Percentiles rank a stretch among this genome's conserved stretches.
These are phyloP conservation scores for Dictyostelium firmibasis DNA, from an alignment of 78 protist genomes.

Conservation along the genomic window DNA sequence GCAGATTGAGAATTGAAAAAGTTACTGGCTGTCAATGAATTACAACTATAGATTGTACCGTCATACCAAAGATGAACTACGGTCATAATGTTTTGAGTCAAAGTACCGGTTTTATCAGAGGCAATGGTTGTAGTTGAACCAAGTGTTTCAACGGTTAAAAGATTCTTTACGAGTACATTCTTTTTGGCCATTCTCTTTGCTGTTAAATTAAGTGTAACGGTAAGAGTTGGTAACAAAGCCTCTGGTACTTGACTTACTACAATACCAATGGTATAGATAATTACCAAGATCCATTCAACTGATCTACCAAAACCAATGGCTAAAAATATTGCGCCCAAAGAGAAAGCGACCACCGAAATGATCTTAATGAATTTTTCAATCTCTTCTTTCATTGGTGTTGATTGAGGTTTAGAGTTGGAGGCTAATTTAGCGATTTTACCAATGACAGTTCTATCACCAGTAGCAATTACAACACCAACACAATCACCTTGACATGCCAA, in stretches of 20 bases:
- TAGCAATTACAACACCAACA: slow-evolving; percentile 85
- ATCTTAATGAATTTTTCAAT: slow-evolving; percentile 89
- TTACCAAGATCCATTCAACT: slow-evolving; percentile 38
- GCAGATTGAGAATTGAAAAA: not conserved
- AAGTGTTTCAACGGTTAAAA: slow-evolving; percentile 93
- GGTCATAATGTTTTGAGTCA: slow-evolving; percentile 96
- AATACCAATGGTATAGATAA: slow-evolving; percentile 87
- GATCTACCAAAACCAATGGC: slow-evolving; percentile 46
- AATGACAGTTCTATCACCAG: slow-evolving; percentile 94
- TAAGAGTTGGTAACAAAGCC: slow-evolving; percentile 89
- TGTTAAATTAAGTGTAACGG: slow-evolving; percentile 89
- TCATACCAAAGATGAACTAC: slow-evolving; percentile 85
- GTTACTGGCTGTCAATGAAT: slow-evolving; percentile 34
- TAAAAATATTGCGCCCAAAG: slow-evolving; percentile 35
- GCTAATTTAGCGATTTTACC: slow-evolving; percentile 94
- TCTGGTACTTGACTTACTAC: slow-evolving; percentile 96
- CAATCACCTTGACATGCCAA: slow-evolving; percentile 87
- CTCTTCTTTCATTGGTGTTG: slow-evolving; percentile 84
- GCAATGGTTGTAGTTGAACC: slow-evolving; percentile 93
- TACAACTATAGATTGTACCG: slow-evolving; percentile 22
- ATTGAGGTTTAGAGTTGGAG: not conserved
- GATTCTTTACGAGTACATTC: slow-evolving; percentile 90
- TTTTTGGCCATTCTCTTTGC: slow-evolving; percentile 90
- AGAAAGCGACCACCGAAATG: slow-evolving; percentile 88
- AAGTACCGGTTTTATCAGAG: slow-evolving; percentile 98